phyloP scores from a whole-genome alignment of 257 asterid genomes.

The Thymus mandschuricus region DNA sequence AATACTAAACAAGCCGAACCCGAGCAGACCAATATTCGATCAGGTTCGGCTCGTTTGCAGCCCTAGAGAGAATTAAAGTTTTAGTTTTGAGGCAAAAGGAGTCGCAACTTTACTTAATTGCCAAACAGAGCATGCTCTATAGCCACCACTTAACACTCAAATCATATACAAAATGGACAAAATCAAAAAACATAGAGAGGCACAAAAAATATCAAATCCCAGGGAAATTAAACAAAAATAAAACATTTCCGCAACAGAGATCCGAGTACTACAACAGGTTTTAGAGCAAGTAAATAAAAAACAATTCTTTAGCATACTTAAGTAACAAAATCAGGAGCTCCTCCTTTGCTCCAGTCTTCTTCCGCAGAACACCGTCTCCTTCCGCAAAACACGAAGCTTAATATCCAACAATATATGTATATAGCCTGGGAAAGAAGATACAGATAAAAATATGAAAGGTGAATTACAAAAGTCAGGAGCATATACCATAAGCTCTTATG shows the following conservation, averaged over 20 bases:
- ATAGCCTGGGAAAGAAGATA: slow-evolving; percentile 16
- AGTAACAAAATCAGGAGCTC: neutral
- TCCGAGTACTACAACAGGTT: neutral
- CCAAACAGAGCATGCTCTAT: too few species aligned
- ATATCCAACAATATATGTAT: neutral
- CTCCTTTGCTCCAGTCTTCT: neutral
- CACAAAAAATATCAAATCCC: neutral
- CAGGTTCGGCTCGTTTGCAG: too few species aligned
- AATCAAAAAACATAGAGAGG: too few species aligned
- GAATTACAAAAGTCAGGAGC: too few species aligned
- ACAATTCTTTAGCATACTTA: neutral
- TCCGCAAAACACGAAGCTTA: neutral
- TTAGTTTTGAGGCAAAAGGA: too few species aligned
- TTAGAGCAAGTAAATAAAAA: neutral
- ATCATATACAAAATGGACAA: neutral
- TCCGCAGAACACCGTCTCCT: neutral
- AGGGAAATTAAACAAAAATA: neutral
- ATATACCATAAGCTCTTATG: neutral
- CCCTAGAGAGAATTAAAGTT: too few species aligned
- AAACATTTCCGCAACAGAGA: neutral
- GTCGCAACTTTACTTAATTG: too few species aligned
- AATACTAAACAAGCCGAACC: too few species aligned
- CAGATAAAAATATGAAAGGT: neutral
- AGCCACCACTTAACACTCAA: neutral
- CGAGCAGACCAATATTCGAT: too few species aligned